Evolutionary conservation across 78 protist species (phyloP), one percentile per base, ranked within the genome.

Genomic region (slime mould (Dictyostelium discoideum)): DNA sequence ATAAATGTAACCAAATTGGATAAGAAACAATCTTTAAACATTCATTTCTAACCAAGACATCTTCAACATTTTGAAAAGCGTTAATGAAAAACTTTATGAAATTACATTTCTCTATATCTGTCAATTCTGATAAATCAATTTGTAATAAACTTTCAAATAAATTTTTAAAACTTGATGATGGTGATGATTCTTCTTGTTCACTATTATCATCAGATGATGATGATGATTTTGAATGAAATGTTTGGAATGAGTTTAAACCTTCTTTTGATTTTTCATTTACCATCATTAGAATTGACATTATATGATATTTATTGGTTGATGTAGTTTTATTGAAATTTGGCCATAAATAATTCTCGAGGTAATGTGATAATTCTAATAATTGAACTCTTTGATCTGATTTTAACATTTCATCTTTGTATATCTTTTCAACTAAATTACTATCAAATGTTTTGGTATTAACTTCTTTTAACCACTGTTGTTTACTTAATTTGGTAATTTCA

Each of bases 181-280:
- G 0, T 13, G 79, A 29, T 29, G 42, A n/a, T 20, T n/a, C 8
- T 2, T 37, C 39, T 13, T n/a, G n/a, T n/a, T n/a, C n/a, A 2
- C 5, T 26, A 1, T 22, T 22, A 42, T 40, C 24, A 16, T n/a
- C n/a, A n/a, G n/a, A n/a, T n/a, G n/a, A n/a, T n/a, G n/a, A n/a
- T n/a, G 3, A 3, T n/a, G 22, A 54, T 88, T 24, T 11, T 77
- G 14, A 6, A 22, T 77, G 57, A 26, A 96, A 72, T n/a, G 76
- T 3, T 10, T 74, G 9, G 40, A 84, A 88, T 54, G 60, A 50
- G 20, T 57, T 32, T 29, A 92, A 26, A 63, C 94, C 73, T 80
- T 97, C 98, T 39, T 97, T 87, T 54, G 86, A 72, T 93, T 98
- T 98, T 42, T 96, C 98, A 90, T 97, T 97, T 8, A 98, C 86